Evolutionary conservation across 2,329 filamentous ascomycete species (phyloP), one percentile per base, ranked within the genome.

Genomic region (Metarhizium anisopliae): DNA sequence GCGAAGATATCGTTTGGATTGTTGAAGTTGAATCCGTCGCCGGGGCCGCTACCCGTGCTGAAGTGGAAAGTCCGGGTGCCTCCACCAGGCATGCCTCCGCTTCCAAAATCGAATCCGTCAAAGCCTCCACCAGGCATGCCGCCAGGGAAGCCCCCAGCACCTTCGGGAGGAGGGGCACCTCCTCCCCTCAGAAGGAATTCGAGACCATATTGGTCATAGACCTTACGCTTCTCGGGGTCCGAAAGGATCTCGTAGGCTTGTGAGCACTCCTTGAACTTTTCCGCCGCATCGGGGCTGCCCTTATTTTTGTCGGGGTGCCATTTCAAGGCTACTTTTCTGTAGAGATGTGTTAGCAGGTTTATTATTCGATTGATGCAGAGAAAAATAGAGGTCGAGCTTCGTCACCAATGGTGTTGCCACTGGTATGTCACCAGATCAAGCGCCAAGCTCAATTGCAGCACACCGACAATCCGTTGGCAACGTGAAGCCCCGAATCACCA

Each of bases 221-320:
- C 86, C 72, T 95, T 94, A 66, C 94, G 87, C 75, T 97, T 99
- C 70, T 97, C 92, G 58, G 93, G 92, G 66, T 99, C 94, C 59
- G 90, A 95, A 3, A 99, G 85, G 64, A 99, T 95, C 75, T 99
- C 94, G 76, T 96, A 99, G 56, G 94, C 94, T 75, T 97, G 92
- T 1, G 91, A 96, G 61, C 91, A 89, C 71, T 97, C 94, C 76
- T 99, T 99, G 80, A 99, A 99, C 74, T 93, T 96, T 70, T 97
- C 94, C 58, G 84, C 79, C 8, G 93, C 90, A 53, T 84, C 76
- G 35, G 91, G 85, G 64, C 93, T 91, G 74, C 95, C 86, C 72
- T 92, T 92, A 80, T 97, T 99, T 80, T 97, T 99, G 78, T 99
- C 94, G 6, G 94, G 94, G 68, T 99, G 94, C 74, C 85, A 92